Conservation (phyloP, 2,329 filamentous ascomycete genomes). For the Rugonectria rugulosa region DNA sequence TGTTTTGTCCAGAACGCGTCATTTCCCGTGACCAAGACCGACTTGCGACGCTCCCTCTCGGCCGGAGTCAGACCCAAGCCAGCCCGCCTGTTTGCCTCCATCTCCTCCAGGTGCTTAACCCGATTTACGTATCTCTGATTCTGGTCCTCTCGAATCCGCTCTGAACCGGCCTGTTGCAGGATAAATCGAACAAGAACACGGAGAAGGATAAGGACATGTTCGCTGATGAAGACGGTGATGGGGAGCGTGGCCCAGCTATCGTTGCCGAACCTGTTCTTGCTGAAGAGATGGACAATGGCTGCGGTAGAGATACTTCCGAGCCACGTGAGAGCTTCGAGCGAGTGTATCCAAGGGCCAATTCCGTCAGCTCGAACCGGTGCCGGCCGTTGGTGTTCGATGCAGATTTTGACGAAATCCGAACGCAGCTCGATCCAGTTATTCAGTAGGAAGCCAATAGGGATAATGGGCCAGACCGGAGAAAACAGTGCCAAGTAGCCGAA, state of each 20-base stretch:
- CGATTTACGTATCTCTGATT: conserved; percentile 48
- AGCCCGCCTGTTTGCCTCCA: conserved; percentile 48
- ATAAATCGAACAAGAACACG: conserved; percentile 51
- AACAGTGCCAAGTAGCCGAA: conserved; percentile 80
- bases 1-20: conserved; percentile 54
- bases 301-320: conserved; percentile 76
- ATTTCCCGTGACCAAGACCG: conserved; percentile 41
- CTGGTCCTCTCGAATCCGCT: conserved; percentile 50
- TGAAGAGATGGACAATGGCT: conserved; percentile 78
- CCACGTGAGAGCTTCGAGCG: conserved; percentile 74
- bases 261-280: conserved; percentile 58
- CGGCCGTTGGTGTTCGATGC: conserved; percentile 75
- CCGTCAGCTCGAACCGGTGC: conserved; percentile 73
- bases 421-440: conserved; percentile 83
- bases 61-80: conserved; percentile 44
- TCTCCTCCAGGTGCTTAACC: conserved; percentile 48
- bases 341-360: conserved; percentile 77
- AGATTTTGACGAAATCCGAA: conserved; percentile 80
- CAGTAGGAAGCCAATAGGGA: conserved; percentile 74
- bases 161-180: conserved; percentile 49
- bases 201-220: conserved; percentile 73
- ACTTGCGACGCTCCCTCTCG: conserved; percentile 49
- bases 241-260: conserved; percentile 72
- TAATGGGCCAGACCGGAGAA: conserved; percentile 78
- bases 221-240: conserved; percentile 74